A percentile compares a stretch with the other conserved stretches of the same genome.
Evolutionary conservation across 371 early-diverging fungal species (phyloP).

Genomic region (Mucor lusitanicus): DNA sequence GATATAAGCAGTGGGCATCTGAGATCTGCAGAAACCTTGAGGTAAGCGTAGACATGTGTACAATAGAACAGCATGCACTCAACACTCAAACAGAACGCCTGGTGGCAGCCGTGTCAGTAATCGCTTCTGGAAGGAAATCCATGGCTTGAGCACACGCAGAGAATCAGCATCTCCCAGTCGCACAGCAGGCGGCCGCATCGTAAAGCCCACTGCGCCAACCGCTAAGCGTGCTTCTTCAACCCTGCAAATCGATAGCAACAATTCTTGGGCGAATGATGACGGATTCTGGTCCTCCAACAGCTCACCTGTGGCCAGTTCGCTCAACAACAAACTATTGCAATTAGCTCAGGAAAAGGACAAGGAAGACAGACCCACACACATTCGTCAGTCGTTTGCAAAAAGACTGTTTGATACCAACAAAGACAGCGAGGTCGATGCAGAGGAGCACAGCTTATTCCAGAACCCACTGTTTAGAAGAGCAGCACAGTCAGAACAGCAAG

Average conservation of each 20-base stretch:
- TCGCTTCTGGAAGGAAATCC: constrained; percentile 32
- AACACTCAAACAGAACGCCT: constrained; percentile 15
- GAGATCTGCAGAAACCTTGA: constrained; percentile 22
- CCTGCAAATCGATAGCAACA: background rate
- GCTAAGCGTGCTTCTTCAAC: constrained; percentile 1
- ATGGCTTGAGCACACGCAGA: constrained; percentile 13
- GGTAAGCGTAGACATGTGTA: constrained; percentile 6
- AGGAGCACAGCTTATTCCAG: background rate
- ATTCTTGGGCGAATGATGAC: constrained; percentile 9
- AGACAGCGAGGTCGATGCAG: background rate
- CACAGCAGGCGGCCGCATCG: background rate
- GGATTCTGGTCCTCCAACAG: constrained; percentile 9
- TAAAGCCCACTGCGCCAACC: background rate
- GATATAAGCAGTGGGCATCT: constrained; percentile 14
- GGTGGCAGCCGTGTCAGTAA: constrained; percentile 23
- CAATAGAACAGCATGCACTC: background rate
- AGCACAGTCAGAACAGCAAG: background rate
- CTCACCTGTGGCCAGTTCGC: background rate
- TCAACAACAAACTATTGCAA: constrained; percentile 4
- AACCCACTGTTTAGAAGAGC: background rate
- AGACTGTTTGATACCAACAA: background rate
- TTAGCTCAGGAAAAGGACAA: constrained; percentile 6
- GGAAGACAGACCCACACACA: background rate
- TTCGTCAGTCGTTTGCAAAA: background rate
- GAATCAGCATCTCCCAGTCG: background rate